A percentile compares a stretch with the other conserved stretches of the same genome.
Evolutionary conservation across 257 asterid genomes (phyloP).

Genomic region (Fraxinus quadrangulata): DNA sequence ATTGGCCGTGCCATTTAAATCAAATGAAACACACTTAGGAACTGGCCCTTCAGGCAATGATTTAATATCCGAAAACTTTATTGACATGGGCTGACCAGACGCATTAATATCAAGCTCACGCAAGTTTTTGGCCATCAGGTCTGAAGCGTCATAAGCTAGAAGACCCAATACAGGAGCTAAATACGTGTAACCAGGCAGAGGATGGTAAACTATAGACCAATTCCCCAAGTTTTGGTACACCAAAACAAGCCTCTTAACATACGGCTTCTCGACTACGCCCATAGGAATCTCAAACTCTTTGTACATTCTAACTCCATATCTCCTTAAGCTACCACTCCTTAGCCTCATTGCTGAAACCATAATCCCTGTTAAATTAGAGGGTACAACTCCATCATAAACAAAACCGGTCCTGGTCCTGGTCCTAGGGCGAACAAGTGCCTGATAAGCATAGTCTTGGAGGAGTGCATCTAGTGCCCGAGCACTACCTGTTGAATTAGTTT

Average conservation of each 20-base stretch:
- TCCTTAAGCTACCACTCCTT: conserved; percentile 67
- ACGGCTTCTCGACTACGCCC: conserved; percentile 49
- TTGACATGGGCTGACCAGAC: conserved; percentile 52
- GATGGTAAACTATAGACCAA: conserved; percentile 48
- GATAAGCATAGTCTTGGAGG: conserved; percentile 59
- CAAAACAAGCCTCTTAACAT: conserved; percentile 63
- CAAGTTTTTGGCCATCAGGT: conserved; percentile 47
- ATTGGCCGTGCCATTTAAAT: conserved; percentile 44
- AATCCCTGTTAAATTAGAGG: conserved; percentile 62
- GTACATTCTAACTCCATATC: conserved; percentile 43
- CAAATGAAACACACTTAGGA: conserved; percentile 57
- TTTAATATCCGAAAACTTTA: conserved; percentile 45
- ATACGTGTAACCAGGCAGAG: conserved; percentile 46
- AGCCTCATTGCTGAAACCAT: conserved; percentile 63
- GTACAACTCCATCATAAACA: conserved; percentile 50
- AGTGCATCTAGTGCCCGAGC: conserved; percentile 46
- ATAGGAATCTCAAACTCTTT: conserved; percentile 59
- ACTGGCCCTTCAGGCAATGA: conserved; percentile 39
- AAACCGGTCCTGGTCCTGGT: conserved; percentile 64
- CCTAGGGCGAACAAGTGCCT: conserved; percentile 48
- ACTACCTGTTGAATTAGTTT: neutral
- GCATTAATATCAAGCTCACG: conserved; percentile 45
- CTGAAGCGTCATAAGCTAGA: conserved; percentile 65
- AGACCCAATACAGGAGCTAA: conserved; percentile 67
- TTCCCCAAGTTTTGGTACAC: conserved; percentile 70